Conservation (phyloP, 495 filamentous ascomycete genomes). For the Pseudevernia furfuracea region DNA sequence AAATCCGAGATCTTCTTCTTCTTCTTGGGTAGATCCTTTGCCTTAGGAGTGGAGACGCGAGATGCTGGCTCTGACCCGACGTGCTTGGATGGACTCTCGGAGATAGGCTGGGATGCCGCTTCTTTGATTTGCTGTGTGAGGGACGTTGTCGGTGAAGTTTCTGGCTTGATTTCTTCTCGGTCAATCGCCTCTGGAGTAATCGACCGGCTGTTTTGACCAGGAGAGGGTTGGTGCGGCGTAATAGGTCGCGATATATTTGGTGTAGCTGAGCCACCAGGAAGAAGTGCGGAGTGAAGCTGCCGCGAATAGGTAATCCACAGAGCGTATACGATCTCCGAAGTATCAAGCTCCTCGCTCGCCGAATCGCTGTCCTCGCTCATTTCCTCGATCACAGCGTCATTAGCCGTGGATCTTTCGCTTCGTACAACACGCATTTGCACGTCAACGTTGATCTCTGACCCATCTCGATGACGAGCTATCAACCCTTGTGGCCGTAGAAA, state of each 20-base stretch:
- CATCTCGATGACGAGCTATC: slow-evolving; percentile 79
- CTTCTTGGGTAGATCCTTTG: slow-evolving; percentile 35
- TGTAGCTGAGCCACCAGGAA: slow-evolving; percentile 48
- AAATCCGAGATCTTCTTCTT: slow-evolving; percentile 89
- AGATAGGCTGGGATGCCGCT: slow-evolving; percentile 50
- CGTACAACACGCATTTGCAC: slow-evolving; percentile 93
- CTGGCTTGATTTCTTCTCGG: slow-evolving; percentile 41
- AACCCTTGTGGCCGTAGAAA: slow-evolving; percentile 78
- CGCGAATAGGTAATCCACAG: slow-evolving; percentile 96
- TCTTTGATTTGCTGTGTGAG: slow-evolving; percentile 70
- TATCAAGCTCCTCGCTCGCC: slow-evolving; percentile 37
- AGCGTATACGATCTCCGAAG: slow-evolving; percentile 82
- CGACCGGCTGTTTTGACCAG: slow-evolving; percentile 56
- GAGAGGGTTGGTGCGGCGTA: slow-evolving; percentile 67
- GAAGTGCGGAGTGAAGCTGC: slow-evolving; percentile 69
- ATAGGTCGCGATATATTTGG: slow-evolving; percentile 53
- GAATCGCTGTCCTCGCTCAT: slow-evolving; percentile 36
- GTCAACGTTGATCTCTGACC: slow-evolving; percentile 83
- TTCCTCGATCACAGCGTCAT: slow-evolving; percentile 33
- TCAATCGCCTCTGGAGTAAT: slow-evolving; percentile 29
- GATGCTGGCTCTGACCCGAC: slow-evolving; percentile 32
- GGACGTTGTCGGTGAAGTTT: slow-evolving; percentile 45
- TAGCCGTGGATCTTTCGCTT: slow-evolving; percentile 54
- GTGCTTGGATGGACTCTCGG: slow-evolving; percentile 40
- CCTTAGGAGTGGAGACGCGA: slow-evolving; percentile 19